phyloP scores from a whole-genome alignment of 75 land plant genomes.

The Adiantum capillusveneris region DNA sequence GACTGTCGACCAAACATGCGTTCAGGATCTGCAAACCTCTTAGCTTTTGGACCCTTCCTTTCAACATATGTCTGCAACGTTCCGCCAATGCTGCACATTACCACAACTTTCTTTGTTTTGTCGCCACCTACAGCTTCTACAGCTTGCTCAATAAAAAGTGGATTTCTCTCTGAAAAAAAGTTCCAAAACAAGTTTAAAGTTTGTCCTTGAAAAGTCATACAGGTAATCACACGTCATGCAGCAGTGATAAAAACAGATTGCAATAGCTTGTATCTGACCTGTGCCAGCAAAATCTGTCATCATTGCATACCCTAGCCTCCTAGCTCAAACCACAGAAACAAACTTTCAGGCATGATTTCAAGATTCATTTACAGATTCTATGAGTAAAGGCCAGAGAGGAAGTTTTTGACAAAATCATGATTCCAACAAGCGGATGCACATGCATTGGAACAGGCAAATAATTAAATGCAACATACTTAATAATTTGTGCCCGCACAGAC shows the following conservation, averaged over 20 bases:
- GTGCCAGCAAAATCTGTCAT: conserved; percentile 38
- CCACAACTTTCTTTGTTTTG: conserved; percentile 26
- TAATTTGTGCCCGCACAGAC: no score
- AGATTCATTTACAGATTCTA: no score
- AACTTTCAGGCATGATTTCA: no score
- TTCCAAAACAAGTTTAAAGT: conserved; percentile 1
- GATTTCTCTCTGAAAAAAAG: conserved; percentile 24
- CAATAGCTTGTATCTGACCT: conserved; percentile 4
- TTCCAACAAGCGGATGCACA: no score
- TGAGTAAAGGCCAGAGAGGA: no score
- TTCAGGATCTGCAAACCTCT: conserved; percentile 36
- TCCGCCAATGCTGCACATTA: conserved; percentile 35
- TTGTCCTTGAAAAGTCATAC: neutral
- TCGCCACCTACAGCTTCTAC: conserved; percentile 29
- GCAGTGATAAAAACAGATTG: neutral
- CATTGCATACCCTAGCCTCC: conserved; percentile 35
- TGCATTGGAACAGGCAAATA: no score
- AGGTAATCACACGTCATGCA: neutral
- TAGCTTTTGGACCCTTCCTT: conserved; percentile 27
- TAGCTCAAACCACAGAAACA: no score
- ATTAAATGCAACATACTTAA: no score
- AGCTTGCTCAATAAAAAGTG: conserved; percentile 22
- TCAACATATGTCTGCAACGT: conserved; percentile 33
- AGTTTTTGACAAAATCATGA: no score
- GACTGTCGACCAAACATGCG: conserved; percentile 39